phyloP scores from a whole-genome alignment of 2,329 filamentous ascomycete species.

The Colletotrichum sp. region DNA sequence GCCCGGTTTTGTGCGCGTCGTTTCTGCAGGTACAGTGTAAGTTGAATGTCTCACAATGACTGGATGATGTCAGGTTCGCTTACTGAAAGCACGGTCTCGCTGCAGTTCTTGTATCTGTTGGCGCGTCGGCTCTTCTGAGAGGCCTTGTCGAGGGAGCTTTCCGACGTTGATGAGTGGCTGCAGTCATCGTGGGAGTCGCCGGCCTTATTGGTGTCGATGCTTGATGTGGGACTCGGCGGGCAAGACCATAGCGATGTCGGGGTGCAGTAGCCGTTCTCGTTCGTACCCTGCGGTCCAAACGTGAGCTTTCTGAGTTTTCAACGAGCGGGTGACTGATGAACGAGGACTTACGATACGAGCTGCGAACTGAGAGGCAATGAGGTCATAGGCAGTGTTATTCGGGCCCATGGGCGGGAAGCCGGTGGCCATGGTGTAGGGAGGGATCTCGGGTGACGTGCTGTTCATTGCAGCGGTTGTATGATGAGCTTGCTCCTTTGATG shows the following conservation, averaged over 20 bases:
- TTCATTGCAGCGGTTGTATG: neutral
- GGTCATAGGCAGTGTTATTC: neutral
- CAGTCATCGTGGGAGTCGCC: conserved; percentile 8
- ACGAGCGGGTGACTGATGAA: neutral
- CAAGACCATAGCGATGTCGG: conserved; percentile 14
- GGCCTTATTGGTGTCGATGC: conserved; percentile 9
- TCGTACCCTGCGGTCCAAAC: neutral
- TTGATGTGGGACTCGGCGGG: conserved; percentile 14
- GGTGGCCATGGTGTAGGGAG: neutral
- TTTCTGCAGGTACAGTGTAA: neutral
- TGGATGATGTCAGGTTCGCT: neutral
- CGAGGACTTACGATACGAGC: neutral
- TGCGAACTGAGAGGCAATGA: conserved; percentile 20
- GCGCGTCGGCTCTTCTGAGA: conserved; percentile 12
- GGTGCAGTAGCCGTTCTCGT: conserved; percentile 13
- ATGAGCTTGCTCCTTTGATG: neutral
- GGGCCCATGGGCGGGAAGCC: neutral
- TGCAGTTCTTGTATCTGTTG: conserved; percentile 23
- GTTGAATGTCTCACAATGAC: neutral
- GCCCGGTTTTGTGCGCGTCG: conserved; percentile 18
- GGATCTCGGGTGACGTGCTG: neutral
- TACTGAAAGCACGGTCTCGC: conserved; percentile 17
- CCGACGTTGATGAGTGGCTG: conserved; percentile 1
- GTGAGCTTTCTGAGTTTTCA: neutral
- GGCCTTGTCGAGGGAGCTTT: neutral